A percentile compares a stretch with the other conserved stretches of the same genome.
phyloP scores from a whole-genome alignment of 208 protist species.

The Leishmania braziliensis region DNA sequence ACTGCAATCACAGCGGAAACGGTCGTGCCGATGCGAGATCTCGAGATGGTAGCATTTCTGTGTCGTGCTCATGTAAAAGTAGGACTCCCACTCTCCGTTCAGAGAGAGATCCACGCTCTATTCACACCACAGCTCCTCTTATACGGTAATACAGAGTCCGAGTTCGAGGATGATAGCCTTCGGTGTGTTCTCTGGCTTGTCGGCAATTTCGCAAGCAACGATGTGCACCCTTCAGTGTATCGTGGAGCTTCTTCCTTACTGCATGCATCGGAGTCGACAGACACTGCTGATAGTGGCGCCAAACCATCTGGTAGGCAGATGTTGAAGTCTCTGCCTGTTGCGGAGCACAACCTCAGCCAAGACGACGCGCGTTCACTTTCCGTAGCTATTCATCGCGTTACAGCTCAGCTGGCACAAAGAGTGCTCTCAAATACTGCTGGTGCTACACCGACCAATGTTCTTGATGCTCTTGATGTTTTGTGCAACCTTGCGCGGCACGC shows the following conservation, averaged over 20 bases:
- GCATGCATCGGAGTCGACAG: background rate
- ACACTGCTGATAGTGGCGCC: background rate
- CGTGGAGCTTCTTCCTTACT: background rate
- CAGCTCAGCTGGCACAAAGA: background rate
- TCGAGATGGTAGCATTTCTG: constrained; percentile 19
- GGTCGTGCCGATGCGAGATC: constrained; percentile 15
- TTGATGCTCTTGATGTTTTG: constrained; percentile 11
- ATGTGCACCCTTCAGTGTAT: background rate
- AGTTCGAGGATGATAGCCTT: constrained; percentile 12
- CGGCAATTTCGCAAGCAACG: constrained; percentile 2
- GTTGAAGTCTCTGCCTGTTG: background rate
- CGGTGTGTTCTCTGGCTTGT: constrained; percentile 22
- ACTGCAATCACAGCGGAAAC: constrained; percentile 5
- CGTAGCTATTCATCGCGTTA: background rate
- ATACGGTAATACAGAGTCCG: background rate
- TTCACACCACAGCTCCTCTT: constrained; percentile 8
- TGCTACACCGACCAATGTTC: constrained; percentile 1
- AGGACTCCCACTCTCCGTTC: constrained; percentile 11
- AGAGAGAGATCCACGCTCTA: constrained; percentile 13
- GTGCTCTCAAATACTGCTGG: constrained; percentile 1
- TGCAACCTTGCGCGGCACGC: background rate
- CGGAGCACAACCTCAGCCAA: background rate
- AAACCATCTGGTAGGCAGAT: background rate
- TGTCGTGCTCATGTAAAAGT: constrained; percentile 21
- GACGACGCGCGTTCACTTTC: background rate